These are phyloP conservation scores for Colletotrichum somersetense DNA, from an alignment of 2,329 filamentous ascomycete species.

Conservation along the genomic window DNA sequence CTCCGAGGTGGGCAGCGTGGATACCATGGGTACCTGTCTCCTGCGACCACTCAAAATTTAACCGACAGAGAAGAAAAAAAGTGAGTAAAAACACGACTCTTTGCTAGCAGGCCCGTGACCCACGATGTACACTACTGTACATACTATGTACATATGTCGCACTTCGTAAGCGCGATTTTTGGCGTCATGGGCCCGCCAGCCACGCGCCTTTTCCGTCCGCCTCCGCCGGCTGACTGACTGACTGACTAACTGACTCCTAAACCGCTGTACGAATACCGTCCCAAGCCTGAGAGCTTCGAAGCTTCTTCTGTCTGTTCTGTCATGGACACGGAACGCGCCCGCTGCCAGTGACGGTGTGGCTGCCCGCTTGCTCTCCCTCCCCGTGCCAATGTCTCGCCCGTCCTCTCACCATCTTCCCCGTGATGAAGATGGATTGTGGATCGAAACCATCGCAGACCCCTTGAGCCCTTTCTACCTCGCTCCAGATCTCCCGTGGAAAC, in stretches of 20 bases:
- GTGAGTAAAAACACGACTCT: background rate
- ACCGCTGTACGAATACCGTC: background rate
- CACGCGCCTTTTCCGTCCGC: constrained; percentile 34
- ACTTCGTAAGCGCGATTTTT: background rate
- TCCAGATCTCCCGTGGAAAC: background rate
- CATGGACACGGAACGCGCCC: background rate
- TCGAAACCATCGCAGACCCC: background rate
- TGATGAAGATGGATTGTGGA: background rate
- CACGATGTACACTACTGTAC: no score
- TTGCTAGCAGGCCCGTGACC: background rate
- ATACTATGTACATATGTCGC: background rate
- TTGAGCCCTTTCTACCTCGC: background rate
- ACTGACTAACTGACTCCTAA: background rate
- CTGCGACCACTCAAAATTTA: constrained; percentile 14
- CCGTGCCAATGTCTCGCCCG: background rate
- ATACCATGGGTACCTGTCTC: constrained; percentile 7
- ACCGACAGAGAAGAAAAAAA: constrained; percentile 5
- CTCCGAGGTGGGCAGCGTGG: constrained; percentile 28
- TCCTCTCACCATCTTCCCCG: background rate
- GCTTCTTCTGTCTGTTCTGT: constrained; percentile 9
- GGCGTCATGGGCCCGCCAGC: constrained; percentile 32
- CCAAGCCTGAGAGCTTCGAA: background rate
- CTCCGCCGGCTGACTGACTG: background rate
- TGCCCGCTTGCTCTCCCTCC: background rate
- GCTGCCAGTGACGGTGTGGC: constrained; percentile 17